Evolutionary conservation across 2,329 filamentous ascomycete genomes (phyloP).

Genomic region (Fusarium nisikadoi): DNA sequence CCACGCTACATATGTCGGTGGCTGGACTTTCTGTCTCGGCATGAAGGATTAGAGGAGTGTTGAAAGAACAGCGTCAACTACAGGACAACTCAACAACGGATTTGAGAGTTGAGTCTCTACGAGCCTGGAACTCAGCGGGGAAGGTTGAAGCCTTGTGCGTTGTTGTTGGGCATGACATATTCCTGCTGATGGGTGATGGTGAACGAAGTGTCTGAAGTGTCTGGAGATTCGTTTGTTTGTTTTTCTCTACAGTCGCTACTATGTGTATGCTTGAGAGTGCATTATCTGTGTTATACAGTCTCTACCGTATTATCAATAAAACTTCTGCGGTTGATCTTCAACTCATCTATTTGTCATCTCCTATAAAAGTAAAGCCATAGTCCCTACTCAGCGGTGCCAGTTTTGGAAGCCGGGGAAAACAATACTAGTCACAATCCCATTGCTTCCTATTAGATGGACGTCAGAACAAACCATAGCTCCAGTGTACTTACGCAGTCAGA

Average conservation of each 20-base stretch:
- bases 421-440: neutral
- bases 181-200: neutral
- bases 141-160: rapidly evolving
- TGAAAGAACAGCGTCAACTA: neutral
- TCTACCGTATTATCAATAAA: neutral
- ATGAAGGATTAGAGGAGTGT: neutral
- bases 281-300: neutral
- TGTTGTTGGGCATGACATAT: neutral
- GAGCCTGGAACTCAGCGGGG: neutral
- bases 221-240: neutral
- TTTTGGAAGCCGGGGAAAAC: neutral
- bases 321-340: neutral
- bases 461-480: neutral
- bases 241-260: neutral
- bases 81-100: neutral
- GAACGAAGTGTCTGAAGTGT: too few species aligned
- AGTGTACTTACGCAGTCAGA: neutral
- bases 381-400: neutral
- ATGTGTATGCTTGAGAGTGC: neutral
- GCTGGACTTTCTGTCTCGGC: neutral
- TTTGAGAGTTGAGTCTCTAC: rapidly evolving
- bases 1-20: neutral
- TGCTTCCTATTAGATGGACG: neutral
- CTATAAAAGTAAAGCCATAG: rapidly evolving
- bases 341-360: neutral